These are phyloP conservation scores for Hygrocybe punicea DNA, from an alignment of 768 basidiomycete species.

Conservation along the genomic window DNA sequence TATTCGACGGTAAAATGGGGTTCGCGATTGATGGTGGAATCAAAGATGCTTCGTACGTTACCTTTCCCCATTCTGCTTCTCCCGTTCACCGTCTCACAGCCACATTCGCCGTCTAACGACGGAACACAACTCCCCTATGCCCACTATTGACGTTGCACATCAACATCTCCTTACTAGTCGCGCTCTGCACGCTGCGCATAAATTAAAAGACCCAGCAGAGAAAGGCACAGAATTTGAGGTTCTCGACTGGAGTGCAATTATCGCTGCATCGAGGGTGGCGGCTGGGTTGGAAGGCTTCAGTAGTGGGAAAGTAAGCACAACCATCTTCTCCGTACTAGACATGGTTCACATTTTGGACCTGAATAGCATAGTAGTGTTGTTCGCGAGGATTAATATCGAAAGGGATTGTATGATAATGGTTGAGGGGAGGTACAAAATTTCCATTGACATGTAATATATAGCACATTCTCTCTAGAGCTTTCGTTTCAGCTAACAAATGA, in stretches of 20 bases:
- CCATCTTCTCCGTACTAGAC: background rate
- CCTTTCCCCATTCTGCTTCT: background rate
- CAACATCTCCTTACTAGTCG: conserved; percentile 77
- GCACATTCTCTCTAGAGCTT: too few species aligned
- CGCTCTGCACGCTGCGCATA: conserved; percentile 56
- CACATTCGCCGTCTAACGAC: conserved; percentile 70
- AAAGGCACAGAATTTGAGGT: conserved; percentile 52
- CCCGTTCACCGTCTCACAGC: conserved; percentile 26
- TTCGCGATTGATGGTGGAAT: conserved; percentile 86
- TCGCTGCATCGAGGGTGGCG: conserved; percentile 72
- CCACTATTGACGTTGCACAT: conserved; percentile 65
- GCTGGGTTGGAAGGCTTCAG: conserved; percentile 59
- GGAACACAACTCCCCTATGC: conserved; percentile 67
- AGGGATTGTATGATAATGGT: too few species aligned
- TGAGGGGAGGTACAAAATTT: too few species aligned
- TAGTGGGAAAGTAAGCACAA: conserved; percentile 30
- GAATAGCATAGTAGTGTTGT: conserved; percentile 2
- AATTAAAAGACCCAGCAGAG: conserved; percentile 35
- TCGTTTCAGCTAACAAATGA: too few species aligned
- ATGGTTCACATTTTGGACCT: background rate
- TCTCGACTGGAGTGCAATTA: conserved; percentile 80
- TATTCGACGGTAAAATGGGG: conserved; percentile 70
- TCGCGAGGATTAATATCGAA: background rate
- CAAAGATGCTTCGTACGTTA: conserved; percentile 67
- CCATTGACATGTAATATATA: too few species aligned